These are phyloP conservation scores for Beauveria pseudobassiana DNA, from an alignment of 2,329 filamentous ascomycete species.

Conservation along the genomic window DNA sequence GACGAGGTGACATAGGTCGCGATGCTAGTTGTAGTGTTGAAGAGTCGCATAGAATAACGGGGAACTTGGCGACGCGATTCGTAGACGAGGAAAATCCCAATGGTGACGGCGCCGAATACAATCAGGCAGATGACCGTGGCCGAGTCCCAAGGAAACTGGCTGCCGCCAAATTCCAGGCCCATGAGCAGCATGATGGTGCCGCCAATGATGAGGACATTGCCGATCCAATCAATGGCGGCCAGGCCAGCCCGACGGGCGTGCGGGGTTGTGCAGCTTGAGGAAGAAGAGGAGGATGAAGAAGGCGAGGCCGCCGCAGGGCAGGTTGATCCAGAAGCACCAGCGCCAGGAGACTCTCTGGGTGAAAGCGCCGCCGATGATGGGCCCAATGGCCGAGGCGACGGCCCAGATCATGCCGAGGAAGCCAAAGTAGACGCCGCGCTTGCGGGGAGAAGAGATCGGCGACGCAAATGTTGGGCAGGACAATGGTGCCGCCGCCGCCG, in stretches of 20 bases:
- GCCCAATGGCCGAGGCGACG: conserved; percentile 56
- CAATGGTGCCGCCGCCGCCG: conserved; percentile 50
- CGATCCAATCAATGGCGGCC: conserved; percentile 53
- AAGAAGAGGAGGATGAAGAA: conserved; percentile 49
- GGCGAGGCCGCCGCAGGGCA: conserved; percentile 38
- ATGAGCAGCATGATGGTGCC: conserved; percentile 81
- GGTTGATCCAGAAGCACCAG: conserved; percentile 64
- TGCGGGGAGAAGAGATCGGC: conserved; percentile 47
- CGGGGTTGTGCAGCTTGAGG: conserved; percentile 59
- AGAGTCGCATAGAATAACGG: conserved; percentile 67
- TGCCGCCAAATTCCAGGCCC: conserved; percentile 77
- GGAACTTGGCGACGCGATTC: conserved; percentile 68
- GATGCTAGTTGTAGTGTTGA: conserved; percentile 57
- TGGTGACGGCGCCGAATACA: conserved; percentile 59
- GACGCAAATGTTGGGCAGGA: conserved; percentile 52
- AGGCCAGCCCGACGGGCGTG: conserved; percentile 56
- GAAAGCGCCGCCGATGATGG: conserved; percentile 62
- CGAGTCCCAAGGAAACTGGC: conserved; percentile 67
- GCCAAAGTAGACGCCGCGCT: conserved; percentile 45
- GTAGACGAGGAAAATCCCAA: conserved; percentile 60
- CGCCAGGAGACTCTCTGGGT: conserved; percentile 58
- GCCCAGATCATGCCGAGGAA: conserved; percentile 54
- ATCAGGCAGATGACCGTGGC: conserved; percentile 70
- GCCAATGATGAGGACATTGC: conserved; percentile 55
- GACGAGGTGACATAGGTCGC: conserved; percentile 61